Evolutionary conservation across 2,329 filamentous ascomycete genomes (phyloP), one percentile per base, ranked within the genome.

Genomic region (Gnomoniopsis sp.): DNA sequence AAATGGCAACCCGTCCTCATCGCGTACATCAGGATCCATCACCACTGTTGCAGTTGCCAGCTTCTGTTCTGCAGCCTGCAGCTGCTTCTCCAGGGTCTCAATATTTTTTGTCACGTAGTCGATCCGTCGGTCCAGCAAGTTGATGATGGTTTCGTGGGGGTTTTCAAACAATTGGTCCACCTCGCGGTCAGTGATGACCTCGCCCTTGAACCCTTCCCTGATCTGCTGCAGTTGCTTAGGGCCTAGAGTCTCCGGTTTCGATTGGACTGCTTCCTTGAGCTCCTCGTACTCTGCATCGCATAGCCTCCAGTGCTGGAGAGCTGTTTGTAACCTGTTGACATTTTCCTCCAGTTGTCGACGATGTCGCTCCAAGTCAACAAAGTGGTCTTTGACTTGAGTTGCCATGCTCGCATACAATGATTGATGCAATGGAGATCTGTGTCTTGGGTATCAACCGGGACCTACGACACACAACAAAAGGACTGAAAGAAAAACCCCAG

Each of bases 221-320:
- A 88, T 81, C 33, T 75, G 75, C 8, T 81, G 75, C 30, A 92
- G 80, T 30, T 86, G 81, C 19, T 82, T 74, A 6, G 76, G 74
- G 33, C 75, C 73, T 57, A 82, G 72, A 53, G 77, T 74, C 46
- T 77, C 71, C 38, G 79, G 71, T 26, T 88, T 70, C 3, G 76
- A 78, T 54, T 85, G 75, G 33, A 98, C 83, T 67, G 96, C 91
- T 70, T 96, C 91, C 70, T 90, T 92, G 62, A 98, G 80, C 23
- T 88, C 85, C 70, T 96, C 91, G 72, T 98, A 98, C 71, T 98
- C 93, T 50, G 89, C 86, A 71, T 96, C 93, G 84, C 90, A 96
- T 56, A 87, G 88, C 64, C 90, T 89, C 93, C 93, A 99, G 75
- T 96, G 88, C 62, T 87, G 86, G 55, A 98, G 80, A 7, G 89